A percentile compares a stretch with the other conserved stretches of the same genome.
phyloP scores from a whole-genome alignment of 345 rosid species.

The Laguncularia racemosa region DNA sequence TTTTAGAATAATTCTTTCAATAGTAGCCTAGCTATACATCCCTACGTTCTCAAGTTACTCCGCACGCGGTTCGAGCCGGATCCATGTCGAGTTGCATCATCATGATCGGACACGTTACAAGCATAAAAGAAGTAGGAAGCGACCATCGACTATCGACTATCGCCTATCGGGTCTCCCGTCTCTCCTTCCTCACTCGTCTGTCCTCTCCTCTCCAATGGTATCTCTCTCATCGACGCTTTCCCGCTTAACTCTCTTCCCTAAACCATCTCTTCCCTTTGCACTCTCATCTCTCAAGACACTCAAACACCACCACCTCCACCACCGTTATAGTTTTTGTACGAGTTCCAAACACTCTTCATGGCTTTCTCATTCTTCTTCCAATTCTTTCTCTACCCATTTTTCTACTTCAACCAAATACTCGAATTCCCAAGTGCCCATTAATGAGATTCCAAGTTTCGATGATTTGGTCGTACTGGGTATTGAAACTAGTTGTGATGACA shows the following conservation, averaged over 20 bases:
- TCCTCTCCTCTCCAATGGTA: slow-evolving; percentile 17
- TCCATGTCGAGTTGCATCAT: too few relatives aligned
- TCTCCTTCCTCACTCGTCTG: neutral
- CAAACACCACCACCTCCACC: slow-evolving; percentile 7
- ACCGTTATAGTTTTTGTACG: neutral
- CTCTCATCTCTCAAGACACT: slow-evolving; percentile 8
- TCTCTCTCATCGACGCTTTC: slow-evolving; percentile 32
- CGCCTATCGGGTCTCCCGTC: too few relatives aligned
- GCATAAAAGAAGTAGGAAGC: too few relatives aligned
- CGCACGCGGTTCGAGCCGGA: too few relatives aligned
- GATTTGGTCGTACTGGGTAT: slow-evolving; percentile 82
- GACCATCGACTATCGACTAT: too few relatives aligned
- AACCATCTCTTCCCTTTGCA: slow-evolving; percentile 13
- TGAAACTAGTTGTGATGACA: slow-evolving; percentile 96
- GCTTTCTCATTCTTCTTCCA: slow-evolving; percentile 10
- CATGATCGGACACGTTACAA: too few relatives aligned
- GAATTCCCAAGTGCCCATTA: slow-evolving; percentile 8
- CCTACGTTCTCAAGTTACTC: too few relatives aligned
- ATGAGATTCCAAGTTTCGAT: slow-evolving; percentile 10
- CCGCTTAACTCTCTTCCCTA: slow-evolving; percentile 32
- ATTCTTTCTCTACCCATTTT: slow-evolving; percentile 11
- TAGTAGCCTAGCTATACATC: too few relatives aligned
- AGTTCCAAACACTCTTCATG: too few relatives aligned
- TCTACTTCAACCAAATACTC: slow-evolving; percentile 10
- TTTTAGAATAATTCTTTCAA: too few relatives aligned